These are phyloP conservation scores for Neurospora sp. DNA, from an alignment of 495 filamentous ascomycete species.

Conservation along the genomic window DNA sequence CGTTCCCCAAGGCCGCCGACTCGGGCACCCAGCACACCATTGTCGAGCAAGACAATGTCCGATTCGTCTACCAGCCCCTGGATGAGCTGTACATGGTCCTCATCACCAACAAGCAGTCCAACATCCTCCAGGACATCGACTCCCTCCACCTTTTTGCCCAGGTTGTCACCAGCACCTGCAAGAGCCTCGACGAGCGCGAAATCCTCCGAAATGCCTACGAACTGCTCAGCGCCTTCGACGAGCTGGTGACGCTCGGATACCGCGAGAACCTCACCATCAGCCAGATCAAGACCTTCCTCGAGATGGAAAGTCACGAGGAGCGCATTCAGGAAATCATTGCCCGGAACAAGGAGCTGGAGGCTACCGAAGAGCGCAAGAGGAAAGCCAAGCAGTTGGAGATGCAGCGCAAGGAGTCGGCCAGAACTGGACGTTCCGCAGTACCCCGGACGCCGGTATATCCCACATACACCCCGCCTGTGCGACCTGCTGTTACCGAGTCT, in stretches of 20 bases:
- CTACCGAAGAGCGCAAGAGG: conserved; percentile 91
- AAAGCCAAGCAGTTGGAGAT: conserved; percentile 97
- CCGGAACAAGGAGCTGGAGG: conserved; percentile 97
- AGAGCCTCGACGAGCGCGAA: conserved; percentile 88
- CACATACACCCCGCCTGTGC: conserved; percentile 74
- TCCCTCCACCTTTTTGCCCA: conserved; percentile 95
- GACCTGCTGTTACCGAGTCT: conserved; percentile 62
- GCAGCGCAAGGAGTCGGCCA: conserved; percentile 83
- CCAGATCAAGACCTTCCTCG: conserved; percentile 96
- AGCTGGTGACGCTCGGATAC: conserved; percentile 89
- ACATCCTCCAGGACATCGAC: conserved; percentile 98
- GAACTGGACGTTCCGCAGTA: conserved; percentile 41
- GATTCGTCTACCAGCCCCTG: conserved; percentile 96
- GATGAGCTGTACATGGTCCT: conserved; percentile 99
- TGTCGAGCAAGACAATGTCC: conserved; percentile 97
- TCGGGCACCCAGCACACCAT: conserved; percentile 93
- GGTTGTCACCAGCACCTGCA: conserved; percentile 92
- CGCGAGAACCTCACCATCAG: conserved; percentile 86
- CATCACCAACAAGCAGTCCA: conserved; percentile 98
- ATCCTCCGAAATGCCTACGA: conserved; percentile 92
- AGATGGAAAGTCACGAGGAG: conserved; percentile 99
- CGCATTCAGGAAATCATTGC: conserved; percentile 96
- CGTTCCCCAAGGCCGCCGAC: conserved; percentile 93
- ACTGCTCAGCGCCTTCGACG: conserved; percentile 89
- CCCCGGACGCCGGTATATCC: conserved; percentile 74